These are phyloP conservation scores for Backusella sp. DNA, from an alignment of 192 early-diverging fungal genomes.

Conservation along the genomic window DNA sequence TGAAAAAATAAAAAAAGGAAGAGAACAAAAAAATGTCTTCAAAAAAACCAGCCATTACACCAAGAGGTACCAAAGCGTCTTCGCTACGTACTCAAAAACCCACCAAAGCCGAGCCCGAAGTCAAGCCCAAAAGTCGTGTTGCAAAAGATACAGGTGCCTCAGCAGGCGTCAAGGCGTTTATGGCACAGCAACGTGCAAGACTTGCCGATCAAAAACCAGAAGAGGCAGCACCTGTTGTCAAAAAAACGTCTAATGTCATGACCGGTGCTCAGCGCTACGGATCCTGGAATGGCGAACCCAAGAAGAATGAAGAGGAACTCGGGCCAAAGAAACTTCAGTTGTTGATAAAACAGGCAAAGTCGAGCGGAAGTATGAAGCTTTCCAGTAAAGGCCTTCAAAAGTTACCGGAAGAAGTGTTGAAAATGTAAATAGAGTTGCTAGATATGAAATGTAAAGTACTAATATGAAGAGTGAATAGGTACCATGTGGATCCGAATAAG, in stretches of 20 bases:
- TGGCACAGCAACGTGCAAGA: constrained; percentile 31
- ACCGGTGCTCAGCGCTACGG: constrained; percentile 17
- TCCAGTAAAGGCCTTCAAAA: constrained; percentile 45
- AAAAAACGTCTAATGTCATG: background rate
- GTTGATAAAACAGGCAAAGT: constrained; percentile 30
- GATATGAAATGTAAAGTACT: too few species aligned
- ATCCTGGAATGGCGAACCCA: background rate
- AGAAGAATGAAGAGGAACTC: constrained; percentile 1
- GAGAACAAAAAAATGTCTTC: background rate
- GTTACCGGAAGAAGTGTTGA: constrained; percentile 51
- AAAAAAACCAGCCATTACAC: constrained; percentile 16
- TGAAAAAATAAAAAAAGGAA: background rate
- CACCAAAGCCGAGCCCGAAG: background rate
- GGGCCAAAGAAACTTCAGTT: constrained; percentile 8
- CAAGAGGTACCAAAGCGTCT: constrained; percentile 23
- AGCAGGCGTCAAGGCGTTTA: constrained; percentile 32
- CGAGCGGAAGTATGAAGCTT: constrained; percentile 44
- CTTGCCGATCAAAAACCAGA: background rate
- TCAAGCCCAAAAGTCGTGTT: background rate
- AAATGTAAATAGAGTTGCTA: constrained; percentile 33
- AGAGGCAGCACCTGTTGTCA: background rate
- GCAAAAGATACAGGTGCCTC: constrained; percentile 4
- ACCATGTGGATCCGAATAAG: constrained; percentile 49
- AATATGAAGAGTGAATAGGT: constrained; percentile 14
- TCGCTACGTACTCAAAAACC: background rate